Conservation (phyloP, 1,284 basidiomycete species). For the Limonomyces culmigenus region DNA sequence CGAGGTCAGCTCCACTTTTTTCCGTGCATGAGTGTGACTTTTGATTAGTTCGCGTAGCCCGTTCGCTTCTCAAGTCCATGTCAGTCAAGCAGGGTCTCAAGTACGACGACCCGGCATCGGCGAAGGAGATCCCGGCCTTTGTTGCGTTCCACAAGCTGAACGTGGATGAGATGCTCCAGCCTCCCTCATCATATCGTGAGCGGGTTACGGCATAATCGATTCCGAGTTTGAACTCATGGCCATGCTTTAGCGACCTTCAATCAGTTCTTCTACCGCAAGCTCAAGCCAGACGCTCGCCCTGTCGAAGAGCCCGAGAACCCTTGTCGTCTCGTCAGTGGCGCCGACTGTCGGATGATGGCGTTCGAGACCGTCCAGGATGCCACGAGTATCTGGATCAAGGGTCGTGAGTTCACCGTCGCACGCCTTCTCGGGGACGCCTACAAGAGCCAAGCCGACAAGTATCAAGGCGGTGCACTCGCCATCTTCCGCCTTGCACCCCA, state of each 20-base stretch:
- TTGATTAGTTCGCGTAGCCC: conserved; percentile 24
- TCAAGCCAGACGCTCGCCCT: conserved; percentile 73
- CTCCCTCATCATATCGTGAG: conserved; percentile 67
- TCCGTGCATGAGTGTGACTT: background rate
- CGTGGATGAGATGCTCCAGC: conserved; percentile 68
- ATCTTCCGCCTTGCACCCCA: conserved; percentile 92
- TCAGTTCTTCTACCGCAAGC: conserved; percentile 78
- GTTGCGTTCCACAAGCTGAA: conserved; percentile 85
- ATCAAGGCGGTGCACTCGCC: conserved; percentile 59
- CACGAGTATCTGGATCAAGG: conserved; percentile 92
- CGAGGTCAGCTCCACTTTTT: conserved; percentile 36
- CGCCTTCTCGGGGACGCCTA: conserved; percentile 72
- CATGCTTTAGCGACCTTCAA: conserved; percentile 78
- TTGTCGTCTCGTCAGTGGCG: conserved; percentile 66
- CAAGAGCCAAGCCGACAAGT: conserved; percentile 48
- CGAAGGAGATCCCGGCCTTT: conserved; percentile 72
- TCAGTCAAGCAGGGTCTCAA: conserved; percentile 92
- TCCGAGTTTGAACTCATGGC: too few relatives aligned
- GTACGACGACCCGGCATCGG: conserved; percentile 78
- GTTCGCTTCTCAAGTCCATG: conserved; percentile 71
- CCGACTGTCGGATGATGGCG: conserved; percentile 90
- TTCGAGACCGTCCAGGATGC: conserved; percentile 79
- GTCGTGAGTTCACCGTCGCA: conserved; percentile 75
- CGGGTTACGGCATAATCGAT: too few relatives aligned
- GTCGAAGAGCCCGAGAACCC: conserved; percentile 61